Conservation (phyloP, 106 monocot species). For the Acanthochlamys bracteata region DNA sequence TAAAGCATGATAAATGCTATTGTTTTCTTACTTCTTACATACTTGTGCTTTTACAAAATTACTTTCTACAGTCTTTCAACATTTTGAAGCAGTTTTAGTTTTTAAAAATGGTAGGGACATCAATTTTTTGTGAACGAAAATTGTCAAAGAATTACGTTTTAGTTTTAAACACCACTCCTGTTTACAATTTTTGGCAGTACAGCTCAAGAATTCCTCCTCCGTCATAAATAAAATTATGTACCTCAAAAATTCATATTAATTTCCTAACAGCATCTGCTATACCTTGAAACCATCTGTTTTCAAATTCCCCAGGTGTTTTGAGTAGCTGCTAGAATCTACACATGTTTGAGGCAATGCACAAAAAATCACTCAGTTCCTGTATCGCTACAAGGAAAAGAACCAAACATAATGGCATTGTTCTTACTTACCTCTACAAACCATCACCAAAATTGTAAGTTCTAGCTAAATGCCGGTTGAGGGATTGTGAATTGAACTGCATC, state of each 20-base stretch:
- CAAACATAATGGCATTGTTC: background rate
- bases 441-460: constrained; percentile 58
- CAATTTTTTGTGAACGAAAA: no score
- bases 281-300: constrained; percentile 84
- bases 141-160: no score
- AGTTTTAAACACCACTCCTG: no score
- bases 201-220: no score
- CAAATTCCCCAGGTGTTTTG: constrained; percentile 71
- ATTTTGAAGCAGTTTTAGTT: no score
- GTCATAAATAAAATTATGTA: constrained; percentile 3
- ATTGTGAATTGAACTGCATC: constrained; percentile 77
- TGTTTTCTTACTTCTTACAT: no score
- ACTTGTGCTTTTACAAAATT: no score
- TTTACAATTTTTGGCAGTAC: no score
- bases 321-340: constrained; percentile 66
- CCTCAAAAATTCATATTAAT: constrained; percentile 91
- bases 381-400: background rate
- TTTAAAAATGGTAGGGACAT: no score
- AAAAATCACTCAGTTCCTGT: background rate
- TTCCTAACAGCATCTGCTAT: constrained; percentile 93
- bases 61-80: no score
- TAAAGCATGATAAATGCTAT: no score
- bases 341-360: background rate
- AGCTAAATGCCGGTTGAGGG: constrained; percentile 65
- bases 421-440: constrained; percentile 60